phyloP scores from a whole-genome alignment of 176 grass and related monocot species.

The Hyparrhenia diplandra region DNA sequence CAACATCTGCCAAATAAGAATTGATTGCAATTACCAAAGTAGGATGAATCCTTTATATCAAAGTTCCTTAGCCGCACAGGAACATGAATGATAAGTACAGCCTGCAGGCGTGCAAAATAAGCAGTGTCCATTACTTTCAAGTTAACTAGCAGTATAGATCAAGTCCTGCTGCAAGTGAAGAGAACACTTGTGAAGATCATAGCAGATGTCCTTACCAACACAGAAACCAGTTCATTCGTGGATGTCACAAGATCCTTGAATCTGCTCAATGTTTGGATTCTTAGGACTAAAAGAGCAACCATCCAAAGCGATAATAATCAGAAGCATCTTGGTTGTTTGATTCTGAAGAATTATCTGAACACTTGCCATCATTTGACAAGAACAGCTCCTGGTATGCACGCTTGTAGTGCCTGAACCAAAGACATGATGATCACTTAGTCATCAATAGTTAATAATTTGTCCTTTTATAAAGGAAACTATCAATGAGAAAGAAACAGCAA shows the following conservation, averaged over 20 bases:
- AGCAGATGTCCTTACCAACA: slow-evolving; percentile 47
- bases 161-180: slow-evolving; percentile 9
- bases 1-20: slow-evolving; percentile 4
- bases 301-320: slow-evolving; percentile 83
- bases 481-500: slow-evolving; percentile 3
- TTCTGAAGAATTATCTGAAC: slow-evolving; percentile 36
- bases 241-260: slow-evolving; percentile 98
- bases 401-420: slow-evolving; percentile 72
- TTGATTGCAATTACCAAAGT: slow-evolving; percentile 49
- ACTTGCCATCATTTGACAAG: slow-evolving; percentile 45
- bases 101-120: slow-evolving; percentile 47
- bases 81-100: slow-evolving; percentile 79
- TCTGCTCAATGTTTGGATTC: slow-evolving; percentile 65
- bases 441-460: not conserved
- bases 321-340: slow-evolving; percentile 40
- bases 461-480: not conserved
- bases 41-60: slow-evolving; percentile 49
- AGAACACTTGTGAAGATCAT: not conserved
- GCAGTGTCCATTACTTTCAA: slow-evolving; percentile 15
- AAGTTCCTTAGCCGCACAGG: slow-evolving; percentile 74
- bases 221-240: slow-evolving; percentile 74
- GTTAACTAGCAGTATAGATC: slow-evolving; percentile 14
- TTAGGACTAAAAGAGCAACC: slow-evolving; percentile 82
- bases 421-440: not conserved
- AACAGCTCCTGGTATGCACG: slow-evolving; percentile 90